phyloP scores from a whole-genome alignment of 2,329 filamentous ascomycete species.

The Dactylonectria estremocensis region DNA sequence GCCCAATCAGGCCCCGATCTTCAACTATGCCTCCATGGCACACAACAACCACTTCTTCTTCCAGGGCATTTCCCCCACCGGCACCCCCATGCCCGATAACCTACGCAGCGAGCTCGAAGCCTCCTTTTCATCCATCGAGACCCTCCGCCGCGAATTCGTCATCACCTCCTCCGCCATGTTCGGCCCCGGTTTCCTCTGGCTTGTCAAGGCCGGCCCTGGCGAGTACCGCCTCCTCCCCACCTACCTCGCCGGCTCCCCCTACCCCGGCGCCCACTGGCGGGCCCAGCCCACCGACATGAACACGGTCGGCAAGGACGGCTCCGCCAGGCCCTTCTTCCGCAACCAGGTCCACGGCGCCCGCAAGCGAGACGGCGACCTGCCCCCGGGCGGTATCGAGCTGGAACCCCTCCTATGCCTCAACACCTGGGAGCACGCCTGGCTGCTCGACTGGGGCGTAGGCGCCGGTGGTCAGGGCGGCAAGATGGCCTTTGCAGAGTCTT shows the following conservation, averaged over 20 bases:
- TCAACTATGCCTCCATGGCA: conserved; percentile 98
- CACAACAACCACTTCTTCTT: conserved; percentile 94
- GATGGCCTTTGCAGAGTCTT: conserved; percentile 79
- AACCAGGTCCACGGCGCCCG: conserved; percentile 52
- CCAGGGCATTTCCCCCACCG: conserved; percentile 63
- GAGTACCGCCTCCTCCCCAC: conserved; percentile 83
- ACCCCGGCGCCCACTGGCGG: conserved; percentile 87
- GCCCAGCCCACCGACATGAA: conserved; percentile 80
- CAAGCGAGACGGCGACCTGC: conserved; percentile 55
- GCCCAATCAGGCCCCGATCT: conserved; percentile 81
- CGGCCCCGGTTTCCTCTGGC: conserved; percentile 97
- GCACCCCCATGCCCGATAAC: conserved; percentile 66
- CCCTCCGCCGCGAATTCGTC: conserved; percentile 84
- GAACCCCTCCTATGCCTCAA: conserved; percentile 90
- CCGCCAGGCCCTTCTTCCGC: conserved; percentile 58
- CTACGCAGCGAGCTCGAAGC: conserved; percentile 74
- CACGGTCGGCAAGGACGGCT: conserved; percentile 63
- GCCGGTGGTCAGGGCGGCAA: conserved; percentile 78
- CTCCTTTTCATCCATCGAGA: conserved; percentile 87
- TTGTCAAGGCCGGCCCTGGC: conserved; percentile 73
- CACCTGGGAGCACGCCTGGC: conserved; percentile 96
- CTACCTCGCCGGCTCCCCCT: conserved; percentile 92
- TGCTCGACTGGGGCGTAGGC: conserved; percentile 82
- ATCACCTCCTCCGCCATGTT: conserved; percentile 92
- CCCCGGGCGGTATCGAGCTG: conserved; percentile 78